Evolutionary conservation across 176 grass and related monocot genomes (phyloP), one percentile per base, ranked within the genome.

Genomic region (Tillandsia fasciculata): DNA sequence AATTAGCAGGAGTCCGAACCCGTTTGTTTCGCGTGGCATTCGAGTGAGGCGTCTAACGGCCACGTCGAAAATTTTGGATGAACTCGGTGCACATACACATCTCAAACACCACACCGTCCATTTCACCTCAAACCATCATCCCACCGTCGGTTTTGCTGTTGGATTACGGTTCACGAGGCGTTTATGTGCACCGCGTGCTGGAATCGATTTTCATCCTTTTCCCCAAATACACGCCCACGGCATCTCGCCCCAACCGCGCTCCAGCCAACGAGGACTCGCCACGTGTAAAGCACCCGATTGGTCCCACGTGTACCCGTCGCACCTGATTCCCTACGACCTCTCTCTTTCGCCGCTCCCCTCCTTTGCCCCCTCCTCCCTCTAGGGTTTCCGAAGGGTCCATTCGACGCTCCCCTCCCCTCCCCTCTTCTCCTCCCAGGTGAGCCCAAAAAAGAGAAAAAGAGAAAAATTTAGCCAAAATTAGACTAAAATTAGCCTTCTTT

Each of bases 271-370:
- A 9, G 3, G 24, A 7, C 2, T 14, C 1, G 2, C 49, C 69
- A 81, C 64, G 70, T 58, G 69, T 51, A 56, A 72, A 82, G 84
- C 52, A 53, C 51, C 47, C 63, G 49, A 68, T 26, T 54, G 59
- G 15, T 68, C 73, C 64, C 77, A n/a, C 42, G 10, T 64, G 56
- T 9, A 61, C 33, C 33, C 33, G 33, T 42, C 17, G 77, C 33
- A 72, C 77, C 68, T 11, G 77, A 72, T 79, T 72, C 77, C 68
- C 42, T 58, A 70, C 8, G 61, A 67, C 72, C 72, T 69, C 53
- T 76, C 80, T 68, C 73, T 72, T 27, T 65, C 63, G 71, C 65
- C 81, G 57, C 72, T 13, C 27, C 69, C 70, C n/a, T 65, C 70
- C 23, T 50, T 47, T 56, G 54, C 66, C 11, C 4, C 42, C 64